Evolutionary conservation across 176 grass and related monocot species (phyloP).

Genomic region (Cenchrus americanus): DNA sequence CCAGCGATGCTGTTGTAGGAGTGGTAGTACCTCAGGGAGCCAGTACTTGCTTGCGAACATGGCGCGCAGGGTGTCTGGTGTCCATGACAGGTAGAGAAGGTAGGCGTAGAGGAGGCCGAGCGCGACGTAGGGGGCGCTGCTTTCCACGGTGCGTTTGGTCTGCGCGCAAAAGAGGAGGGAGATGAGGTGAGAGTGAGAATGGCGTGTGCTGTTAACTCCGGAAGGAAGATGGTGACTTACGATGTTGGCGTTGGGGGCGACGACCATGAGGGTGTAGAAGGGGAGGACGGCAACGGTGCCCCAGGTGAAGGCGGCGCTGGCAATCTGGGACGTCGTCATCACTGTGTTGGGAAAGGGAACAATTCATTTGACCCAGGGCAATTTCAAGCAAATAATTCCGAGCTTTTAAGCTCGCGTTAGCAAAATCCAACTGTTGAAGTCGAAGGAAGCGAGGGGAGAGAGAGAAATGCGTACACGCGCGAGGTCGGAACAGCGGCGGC

Average conservation of each 20-base stretch:
- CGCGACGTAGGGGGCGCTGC: conserved; percentile 68
- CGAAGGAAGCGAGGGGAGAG: not conserved
- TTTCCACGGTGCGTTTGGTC: conserved; percentile 85
- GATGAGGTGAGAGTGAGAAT: not conserved
- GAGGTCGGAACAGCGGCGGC: conserved; percentile 48
- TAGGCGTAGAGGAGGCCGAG: conserved; percentile 86
- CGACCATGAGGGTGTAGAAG: conserved; percentile 96
- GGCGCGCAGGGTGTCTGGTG: conserved; percentile 67
- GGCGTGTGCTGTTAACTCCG: not conserved
- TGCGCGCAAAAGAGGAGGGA: conserved; percentile 11
- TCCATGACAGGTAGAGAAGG: conserved; percentile 93
- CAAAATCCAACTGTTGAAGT: not conserved
- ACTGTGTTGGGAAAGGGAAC: conserved; percentile 37
- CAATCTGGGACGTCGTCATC: conserved; percentile 78
- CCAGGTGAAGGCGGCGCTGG: conserved; percentile 81
- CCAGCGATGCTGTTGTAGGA: not conserved
- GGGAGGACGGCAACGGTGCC: conserved; percentile 92
- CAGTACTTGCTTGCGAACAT: conserved; percentile 98
- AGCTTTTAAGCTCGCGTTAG: not conserved
- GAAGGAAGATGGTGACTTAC: conserved; percentile 47
- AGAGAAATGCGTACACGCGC: conserved; percentile 34
- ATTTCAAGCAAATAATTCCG: not conserved
- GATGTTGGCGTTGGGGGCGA: conserved; percentile 78
- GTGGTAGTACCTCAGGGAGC: conserved; percentile 75
- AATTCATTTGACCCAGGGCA: not conserved